phyloP scores from a whole-genome alignment of 768 basidiomycete genomes.

The Naganishia kalamii region DNA sequence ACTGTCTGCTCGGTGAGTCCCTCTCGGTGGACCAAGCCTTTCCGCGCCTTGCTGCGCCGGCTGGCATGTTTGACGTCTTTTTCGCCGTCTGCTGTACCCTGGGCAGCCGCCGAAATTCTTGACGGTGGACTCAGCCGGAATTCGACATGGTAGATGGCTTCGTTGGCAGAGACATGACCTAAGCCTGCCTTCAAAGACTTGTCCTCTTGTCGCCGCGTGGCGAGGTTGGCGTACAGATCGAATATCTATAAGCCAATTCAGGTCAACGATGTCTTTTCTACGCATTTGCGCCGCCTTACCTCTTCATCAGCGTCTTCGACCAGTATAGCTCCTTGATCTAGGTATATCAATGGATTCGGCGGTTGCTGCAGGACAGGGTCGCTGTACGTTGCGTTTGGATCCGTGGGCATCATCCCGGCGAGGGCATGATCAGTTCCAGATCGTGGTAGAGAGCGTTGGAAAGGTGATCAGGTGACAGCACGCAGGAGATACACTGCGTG shows the following conservation, averaged over 20 bases:
- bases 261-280: neutral
- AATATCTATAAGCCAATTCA: conserved; percentile 29
- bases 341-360: conserved; percentile 27
- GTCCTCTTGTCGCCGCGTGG: conserved; percentile 21
- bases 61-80: neutral
- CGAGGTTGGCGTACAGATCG: conserved; percentile 40
- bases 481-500: no score
- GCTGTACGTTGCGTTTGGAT: neutral
- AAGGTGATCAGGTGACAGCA: no score
- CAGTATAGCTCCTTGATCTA: conserved; percentile 20
- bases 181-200: conserved; percentile 27
- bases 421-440: no score
- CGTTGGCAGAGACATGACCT: conserved; percentile 32
- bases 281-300: conserved; percentile 22
- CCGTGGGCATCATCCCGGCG: neutral
- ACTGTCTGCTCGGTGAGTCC: conserved; percentile 16
- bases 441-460: no score
- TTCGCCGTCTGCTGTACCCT: neutral
- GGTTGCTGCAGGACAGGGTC: neutral
- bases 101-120: neutral
- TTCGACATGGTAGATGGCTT: conserved; percentile 28
- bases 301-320: conserved; percentile 43
- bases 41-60: neutral
- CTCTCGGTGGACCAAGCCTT: neutral
- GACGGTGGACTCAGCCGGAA: conserved; percentile 28